Evolutionary conservation across 1,139 yeast genomes (phyloP).

Genomic region (Zygosaccharomyces sapae): DNA sequence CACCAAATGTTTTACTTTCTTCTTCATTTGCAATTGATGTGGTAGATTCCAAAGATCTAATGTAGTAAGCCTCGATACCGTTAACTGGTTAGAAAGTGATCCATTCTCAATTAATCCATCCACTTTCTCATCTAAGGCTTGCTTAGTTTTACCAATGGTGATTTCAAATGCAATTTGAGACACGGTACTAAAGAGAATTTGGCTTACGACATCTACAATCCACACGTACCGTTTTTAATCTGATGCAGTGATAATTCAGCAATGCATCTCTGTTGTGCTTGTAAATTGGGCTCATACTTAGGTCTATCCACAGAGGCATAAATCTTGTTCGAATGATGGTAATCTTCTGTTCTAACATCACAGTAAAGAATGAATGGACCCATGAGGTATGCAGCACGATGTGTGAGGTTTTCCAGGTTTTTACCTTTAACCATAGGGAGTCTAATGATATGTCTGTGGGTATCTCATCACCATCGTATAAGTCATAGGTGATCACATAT

Average conservation of each 20-base stretch:
- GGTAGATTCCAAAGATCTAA: conserved; percentile 70
- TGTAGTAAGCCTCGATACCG: conserved; percentile 56
- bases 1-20: conserved; percentile 27
- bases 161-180: conserved; percentile 71
- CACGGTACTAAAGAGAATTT: conserved; percentile 68
- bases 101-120: conserved; percentile 22
- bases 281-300: conserved; percentile 64
- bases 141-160: conserved; percentile 50
- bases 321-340: conserved; percentile 51
- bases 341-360: conserved; percentile 67
- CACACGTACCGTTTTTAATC: conserved; percentile 54
- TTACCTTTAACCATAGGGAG: conserved; percentile 60
- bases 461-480: conserved; percentile 35
- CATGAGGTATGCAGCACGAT: conserved; percentile 81
- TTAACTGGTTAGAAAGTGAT: conserved; percentile 31
- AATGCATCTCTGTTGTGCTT: conserved; percentile 62
- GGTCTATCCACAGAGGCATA: conserved; percentile 74
- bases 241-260: conserved; percentile 48
- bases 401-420: conserved; percentile 68
- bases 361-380: conserved; percentile 90
- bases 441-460: conserved; percentile 27
- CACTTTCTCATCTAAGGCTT: conserved; percentile 34
- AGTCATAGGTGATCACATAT: conserved; percentile 44
- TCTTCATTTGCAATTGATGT: conserved; percentile 38
- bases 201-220: conserved; percentile 83